phyloP scores from a whole-genome alignment of 148 eudicot species.

The Cornus suecica region DNA sequence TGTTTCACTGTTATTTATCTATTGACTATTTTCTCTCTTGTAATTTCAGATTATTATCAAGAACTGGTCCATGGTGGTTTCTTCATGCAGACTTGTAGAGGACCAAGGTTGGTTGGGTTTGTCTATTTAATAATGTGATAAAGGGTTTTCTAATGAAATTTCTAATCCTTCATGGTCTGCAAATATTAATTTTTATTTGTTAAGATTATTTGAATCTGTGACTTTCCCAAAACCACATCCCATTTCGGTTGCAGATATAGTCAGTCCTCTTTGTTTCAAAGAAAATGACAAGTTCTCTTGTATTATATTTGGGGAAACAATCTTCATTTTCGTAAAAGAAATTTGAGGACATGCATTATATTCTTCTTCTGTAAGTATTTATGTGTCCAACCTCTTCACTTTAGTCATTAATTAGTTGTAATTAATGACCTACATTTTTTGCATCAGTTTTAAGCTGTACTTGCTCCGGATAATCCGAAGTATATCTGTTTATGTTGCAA shows the following conservation, averaged over 20 bases:
- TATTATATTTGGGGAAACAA: neutral
- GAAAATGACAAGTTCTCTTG: neutral
- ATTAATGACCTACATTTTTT: neutral
- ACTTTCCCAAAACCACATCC: neutral
- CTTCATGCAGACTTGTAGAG: slow-evolving; percentile 45
- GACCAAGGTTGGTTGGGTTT: slow-evolving; percentile 27
- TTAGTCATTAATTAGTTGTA: neutral
- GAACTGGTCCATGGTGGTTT: slow-evolving; percentile 88
- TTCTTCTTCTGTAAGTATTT: too few relatives aligned
- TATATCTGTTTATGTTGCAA: neutral
- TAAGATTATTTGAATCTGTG: neutral
- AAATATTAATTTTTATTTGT: neutral
- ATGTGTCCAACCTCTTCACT: too few relatives aligned
- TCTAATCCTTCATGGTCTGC: neutral
- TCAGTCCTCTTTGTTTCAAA: neutral
- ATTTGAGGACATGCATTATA: too few relatives aligned
- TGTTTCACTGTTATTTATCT: neutral
- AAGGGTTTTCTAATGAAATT: neutral
- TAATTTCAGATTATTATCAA: slow-evolving; percentile 46
- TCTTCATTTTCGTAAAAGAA: neutral
- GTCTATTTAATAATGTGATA: neutral
- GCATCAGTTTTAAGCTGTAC: neutral
- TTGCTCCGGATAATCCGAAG: neutral
- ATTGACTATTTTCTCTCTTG: neutral
- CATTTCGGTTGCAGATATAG: neutral